These are phyloP conservation scores for Nitzschia sp. DNA, from an alignment of 108 stramenopile genomes.

Conservation along the genomic window DNA sequence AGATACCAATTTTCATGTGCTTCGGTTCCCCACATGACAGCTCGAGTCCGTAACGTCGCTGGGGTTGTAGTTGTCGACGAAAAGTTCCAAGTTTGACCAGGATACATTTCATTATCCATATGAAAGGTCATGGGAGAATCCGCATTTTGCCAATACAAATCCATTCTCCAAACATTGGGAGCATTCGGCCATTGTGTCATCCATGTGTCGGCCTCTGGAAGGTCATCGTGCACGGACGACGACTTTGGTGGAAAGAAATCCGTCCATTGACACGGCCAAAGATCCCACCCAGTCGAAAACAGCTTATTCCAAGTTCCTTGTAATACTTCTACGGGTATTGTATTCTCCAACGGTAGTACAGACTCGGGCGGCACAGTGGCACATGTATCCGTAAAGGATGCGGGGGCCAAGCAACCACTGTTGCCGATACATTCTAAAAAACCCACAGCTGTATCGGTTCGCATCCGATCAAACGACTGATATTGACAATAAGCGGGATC, in stretches of 20 bases:
- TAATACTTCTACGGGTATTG: not conserved
- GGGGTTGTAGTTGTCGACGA: not conserved
- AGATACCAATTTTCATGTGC: constrained; percentile 46
- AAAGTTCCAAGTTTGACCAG: constrained; percentile 4
- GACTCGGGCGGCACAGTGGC: not conserved
- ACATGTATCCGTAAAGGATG: not conserved
- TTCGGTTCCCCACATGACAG: constrained; percentile 42
- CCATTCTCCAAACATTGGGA: constrained; percentile 10
- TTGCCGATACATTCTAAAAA: constrained; percentile 14
- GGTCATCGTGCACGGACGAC: not conserved
- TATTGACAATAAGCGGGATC: constrained; percentile 12
- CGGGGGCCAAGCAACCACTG: constrained; percentile 1
- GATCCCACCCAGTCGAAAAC: constrained; percentile 3
- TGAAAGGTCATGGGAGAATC: constrained; percentile 7
- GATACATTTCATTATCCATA: constrained; percentile 15
- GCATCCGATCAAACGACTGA: constrained; percentile 5
- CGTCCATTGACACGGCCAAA: constrained; percentile 18
- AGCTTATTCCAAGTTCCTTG: constrained; percentile 6
- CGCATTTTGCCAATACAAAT: constrained; percentile 8
- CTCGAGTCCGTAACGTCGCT: constrained; percentile 16
- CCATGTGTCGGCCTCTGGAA: not conserved
- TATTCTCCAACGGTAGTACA: not conserved
- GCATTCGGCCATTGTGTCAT: constrained; percentile 6
- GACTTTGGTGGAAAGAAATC: not conserved
- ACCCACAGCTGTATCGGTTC: not conserved